phyloP scores from a whole-genome alignment of 208 protist genomes.

The Acanthamoeba castellanii region DNA sequence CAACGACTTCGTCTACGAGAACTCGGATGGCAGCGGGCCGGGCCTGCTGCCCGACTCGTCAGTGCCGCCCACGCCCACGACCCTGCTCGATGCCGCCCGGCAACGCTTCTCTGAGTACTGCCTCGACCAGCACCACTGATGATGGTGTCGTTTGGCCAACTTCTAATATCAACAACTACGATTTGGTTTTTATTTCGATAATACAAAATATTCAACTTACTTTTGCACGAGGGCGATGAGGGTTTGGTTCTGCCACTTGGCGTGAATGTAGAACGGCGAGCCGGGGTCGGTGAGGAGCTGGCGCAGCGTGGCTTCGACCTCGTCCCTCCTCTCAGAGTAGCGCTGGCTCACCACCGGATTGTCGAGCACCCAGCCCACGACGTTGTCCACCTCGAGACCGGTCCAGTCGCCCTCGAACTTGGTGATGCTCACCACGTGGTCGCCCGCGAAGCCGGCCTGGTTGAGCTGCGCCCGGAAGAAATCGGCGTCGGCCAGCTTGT shows the following conservation, averaged over 20 bases:
- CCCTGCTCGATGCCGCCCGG: too few species aligned
- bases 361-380: background rate
- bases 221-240: background rate
- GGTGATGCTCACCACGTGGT: background rate
- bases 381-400: background rate
- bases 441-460: background rate
- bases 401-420: background rate
- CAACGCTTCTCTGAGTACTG: too few species aligned
- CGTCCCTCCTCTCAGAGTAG: background rate
- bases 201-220: background rate
- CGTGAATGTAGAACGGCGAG: too few species aligned
- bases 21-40: too few species aligned
- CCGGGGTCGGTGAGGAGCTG: background rate
- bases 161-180: too few species aligned
- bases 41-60: too few species aligned
- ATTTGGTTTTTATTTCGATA: too few species aligned
- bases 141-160: too few species aligned
- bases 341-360: background rate
- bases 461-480: background rate
- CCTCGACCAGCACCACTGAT: too few species aligned
- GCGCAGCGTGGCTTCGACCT: background rate
- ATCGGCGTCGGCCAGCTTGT: background rate
- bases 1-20: too few species aligned
- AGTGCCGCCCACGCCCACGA: too few species aligned
- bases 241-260: background rate